phyloP scores from a whole-genome alignment of 768 basidiomycete genomes.

The Amanita subjunquillea region DNA sequence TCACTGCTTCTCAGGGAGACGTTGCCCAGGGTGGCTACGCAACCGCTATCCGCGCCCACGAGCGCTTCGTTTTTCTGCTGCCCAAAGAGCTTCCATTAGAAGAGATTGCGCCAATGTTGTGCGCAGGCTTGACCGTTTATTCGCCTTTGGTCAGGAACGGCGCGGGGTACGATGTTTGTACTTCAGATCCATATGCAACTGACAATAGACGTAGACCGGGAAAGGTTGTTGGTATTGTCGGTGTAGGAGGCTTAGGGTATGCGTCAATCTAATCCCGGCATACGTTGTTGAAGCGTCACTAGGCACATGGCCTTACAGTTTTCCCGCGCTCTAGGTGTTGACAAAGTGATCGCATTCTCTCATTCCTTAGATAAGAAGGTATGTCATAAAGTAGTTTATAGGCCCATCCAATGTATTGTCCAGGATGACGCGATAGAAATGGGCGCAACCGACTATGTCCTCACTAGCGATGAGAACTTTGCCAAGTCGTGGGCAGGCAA shows the following conservation, averaged over 20 bases:
- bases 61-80: conserved; percentile 50
- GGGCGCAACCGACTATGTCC: conserved; percentile 44
- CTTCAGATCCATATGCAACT: not conserved
- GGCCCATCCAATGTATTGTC: not conserved
- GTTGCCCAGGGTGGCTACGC: conserved; percentile 39
- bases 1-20: conserved; percentile 15
- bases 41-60: conserved; percentile 31
- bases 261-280: not conserved
- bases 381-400: not conserved
- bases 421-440: conserved; percentile 44
- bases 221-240: conserved; percentile 55
- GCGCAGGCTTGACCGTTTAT: conserved; percentile 54
- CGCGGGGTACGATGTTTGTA: conserved; percentile 16
- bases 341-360: conserved; percentile 45
- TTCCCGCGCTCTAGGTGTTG: conserved; percentile 40
- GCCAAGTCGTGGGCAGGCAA: conserved; percentile 23
- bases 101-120: conserved; percentile 53
- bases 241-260: conserved; percentile 51
- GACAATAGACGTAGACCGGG: conserved; percentile 35
- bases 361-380: conserved; percentile 39
- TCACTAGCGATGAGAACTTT: conserved; percentile 34
- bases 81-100: conserved; percentile 42
- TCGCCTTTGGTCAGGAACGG: conserved; percentile 48
- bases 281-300: not conserved
- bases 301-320: conserved; percentile 26